These are phyloP conservation scores for Rhodamnia argentea DNA, from an alignment of 345 rosid species.

Conservation along the genomic window DNA sequence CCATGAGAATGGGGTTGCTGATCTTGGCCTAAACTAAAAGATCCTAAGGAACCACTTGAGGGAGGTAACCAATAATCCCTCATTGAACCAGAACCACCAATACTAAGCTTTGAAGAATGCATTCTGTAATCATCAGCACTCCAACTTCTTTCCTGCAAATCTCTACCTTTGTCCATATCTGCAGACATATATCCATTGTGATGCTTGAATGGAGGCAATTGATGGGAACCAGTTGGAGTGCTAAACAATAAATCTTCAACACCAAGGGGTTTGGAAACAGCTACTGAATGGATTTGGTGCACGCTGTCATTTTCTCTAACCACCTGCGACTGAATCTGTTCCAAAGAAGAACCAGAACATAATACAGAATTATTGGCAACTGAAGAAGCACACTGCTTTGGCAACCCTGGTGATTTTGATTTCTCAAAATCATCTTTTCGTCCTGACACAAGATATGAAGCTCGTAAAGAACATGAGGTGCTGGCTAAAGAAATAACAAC, in stretches of 20 bases:
- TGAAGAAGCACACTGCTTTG: conserved; percentile 11
- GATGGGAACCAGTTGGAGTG: conserved; percentile 1
- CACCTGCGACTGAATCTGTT: conserved; percentile 3
- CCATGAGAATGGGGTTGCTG: conserved; percentile 11
- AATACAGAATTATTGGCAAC: conserved; percentile 12
- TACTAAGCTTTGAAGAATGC: conserved; percentile 18
- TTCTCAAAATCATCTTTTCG: conserved; percentile 10
- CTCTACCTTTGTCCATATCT: conserved; percentile 19
- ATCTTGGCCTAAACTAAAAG: conserved; percentile 13
- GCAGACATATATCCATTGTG: conserved; percentile 27
- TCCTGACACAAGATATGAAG: conserved; percentile 29
- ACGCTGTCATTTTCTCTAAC: neutral
- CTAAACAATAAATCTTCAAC: neutral
- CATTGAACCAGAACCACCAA: conserved; percentile 19
- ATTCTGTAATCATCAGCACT: conserved; percentile 20
- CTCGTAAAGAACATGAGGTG: conserved; percentile 14
- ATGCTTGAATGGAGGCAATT: conserved; percentile 12
- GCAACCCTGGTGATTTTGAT: conserved; percentile 12
- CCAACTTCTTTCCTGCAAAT: conserved; percentile 18
- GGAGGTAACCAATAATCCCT: conserved; percentile 34
- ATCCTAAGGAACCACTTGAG: conserved; percentile 15
- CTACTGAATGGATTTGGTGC: neutral
- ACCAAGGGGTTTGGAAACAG: conserved; percentile 2
- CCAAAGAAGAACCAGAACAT: conserved; percentile 16
- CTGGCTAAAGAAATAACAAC: conserved; percentile 5